A percentile compares a stretch with the other conserved stretches of the same genome.
These are phyloP conservation scores for Phoma sp. DNA, from an alignment of 2,329 filamentous ascomycete species.

Conservation along the genomic window DNA sequence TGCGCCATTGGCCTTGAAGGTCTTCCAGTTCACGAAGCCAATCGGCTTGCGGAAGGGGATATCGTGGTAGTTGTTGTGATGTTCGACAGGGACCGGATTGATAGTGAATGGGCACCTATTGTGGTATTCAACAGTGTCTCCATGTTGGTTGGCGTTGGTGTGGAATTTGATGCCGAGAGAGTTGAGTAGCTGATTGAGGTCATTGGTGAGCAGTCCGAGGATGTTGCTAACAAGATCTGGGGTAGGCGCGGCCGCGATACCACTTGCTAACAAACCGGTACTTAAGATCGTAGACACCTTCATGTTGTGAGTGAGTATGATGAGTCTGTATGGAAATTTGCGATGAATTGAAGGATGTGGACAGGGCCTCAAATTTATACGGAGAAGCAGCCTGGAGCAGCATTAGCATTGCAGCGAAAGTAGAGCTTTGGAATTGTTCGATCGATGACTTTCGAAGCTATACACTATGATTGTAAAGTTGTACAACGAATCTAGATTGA, in stretches of 20 bases:
- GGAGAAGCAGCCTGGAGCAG: too few relatives aligned
- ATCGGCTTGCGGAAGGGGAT: constrained; percentile 4
- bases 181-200: constrained; percentile 8
- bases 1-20: constrained; percentile 21
- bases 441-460: too few relatives aligned
- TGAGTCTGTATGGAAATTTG: too few relatives aligned
- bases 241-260: constrained; percentile 8
- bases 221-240: constrained; percentile 12
- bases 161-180: constrained; percentile 9
- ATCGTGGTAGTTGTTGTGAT: constrained; percentile 1
- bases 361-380: too few relatives aligned
- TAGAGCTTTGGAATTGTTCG: too few relatives aligned
- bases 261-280: constrained; percentile 3
- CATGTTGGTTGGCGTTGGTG: constrained; percentile 1
- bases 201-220: constrained; percentile 6
- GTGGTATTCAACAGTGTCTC: constrained; percentile 1
- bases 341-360: too few relatives aligned
- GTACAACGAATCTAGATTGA: too few relatives aligned
- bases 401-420: too few relatives aligned
- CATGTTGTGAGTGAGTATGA: neutral
- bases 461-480: too few relatives aligned
- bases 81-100: neutral
- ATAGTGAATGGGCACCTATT: constrained; percentile 8
- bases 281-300: constrained; percentile 1
- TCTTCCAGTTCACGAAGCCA: constrained; percentile 19